Evolutionary conservation across 495 filamentous ascomycete species (phyloP), one percentile per base, ranked within the genome.

Genomic region (Podospora tetraspora): DNA sequence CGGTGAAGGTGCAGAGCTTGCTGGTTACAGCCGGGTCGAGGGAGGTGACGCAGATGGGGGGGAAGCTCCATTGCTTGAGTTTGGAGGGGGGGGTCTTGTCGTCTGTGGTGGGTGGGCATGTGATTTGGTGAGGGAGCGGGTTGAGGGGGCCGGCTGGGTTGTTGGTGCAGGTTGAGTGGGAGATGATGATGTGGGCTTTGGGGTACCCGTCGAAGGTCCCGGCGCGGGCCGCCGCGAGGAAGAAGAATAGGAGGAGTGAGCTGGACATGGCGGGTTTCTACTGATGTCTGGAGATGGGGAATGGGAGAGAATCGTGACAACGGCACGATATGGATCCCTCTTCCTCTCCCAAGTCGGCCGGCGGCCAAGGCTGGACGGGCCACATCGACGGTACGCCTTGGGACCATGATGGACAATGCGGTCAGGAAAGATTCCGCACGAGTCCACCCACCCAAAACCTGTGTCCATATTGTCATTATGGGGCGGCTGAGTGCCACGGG

Each of bases 1-100:
- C 63, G 1, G 76, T 78, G 64, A 56, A 78, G 10, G 70, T 69
- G 63, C 76, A 78, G 3, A 78, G 66, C 66, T 76, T 77, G n/a
- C 63, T 59, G 27, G 63, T 29, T 62, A 24, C 57, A 3, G n/a
- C 63, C 1, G 10, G 43, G 8, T 73, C 30, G 25, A 72, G 71
- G 2, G 72, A 62, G 25, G 57, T 6, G 12, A 72, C 57, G 52
- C 76, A 78, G 7, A 66, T 67, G 0, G 76, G 76, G 12, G 74
- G 71, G 30, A 58, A 74, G 37, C 71, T 73, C 76, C 76, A 78
- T 0, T 74, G 76, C 1, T 29, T 56, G 68, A 37, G 65, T 63
- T 10, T 66, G 19, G 32, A 72, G 61, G 29, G 63, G 66, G 1
- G 12, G 16, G 68, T 71, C 32, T 73, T 68, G 58, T 78, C 76